Evolutionary conservation across 2,329 filamentous ascomycete species (phyloP).

Genomic region (Penicillium brasilianum): DNA sequence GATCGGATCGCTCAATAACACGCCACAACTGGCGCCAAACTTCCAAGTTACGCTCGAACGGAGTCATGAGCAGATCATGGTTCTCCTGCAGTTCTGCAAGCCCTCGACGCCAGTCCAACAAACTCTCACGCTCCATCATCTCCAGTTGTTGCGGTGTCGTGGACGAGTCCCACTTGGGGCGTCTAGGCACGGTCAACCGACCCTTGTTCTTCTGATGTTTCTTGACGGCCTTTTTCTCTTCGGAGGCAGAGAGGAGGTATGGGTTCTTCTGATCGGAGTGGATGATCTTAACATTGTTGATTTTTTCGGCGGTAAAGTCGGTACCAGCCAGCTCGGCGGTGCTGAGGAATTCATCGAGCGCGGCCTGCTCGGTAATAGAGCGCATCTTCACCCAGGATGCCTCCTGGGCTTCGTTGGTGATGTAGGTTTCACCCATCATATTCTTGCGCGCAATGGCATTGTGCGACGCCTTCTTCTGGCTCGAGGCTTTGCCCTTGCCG

Average conservation of each 20-base stretch:
- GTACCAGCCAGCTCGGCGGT: slow-evolving; percentile 97
- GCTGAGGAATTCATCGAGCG: slow-evolving; percentile 92
- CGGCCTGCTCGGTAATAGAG: slow-evolving; percentile 95
- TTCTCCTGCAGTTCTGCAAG: slow-evolving; percentile 92
- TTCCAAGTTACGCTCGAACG: slow-evolving; percentile 95
- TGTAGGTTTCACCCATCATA: slow-evolving; percentile 82
- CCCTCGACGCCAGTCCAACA: slow-evolving; percentile 87
- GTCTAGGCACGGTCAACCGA: slow-evolving; percentile 83
- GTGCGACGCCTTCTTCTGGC: slow-evolving; percentile 74
- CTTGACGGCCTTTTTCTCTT: slow-evolving; percentile 76
- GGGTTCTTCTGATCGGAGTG: slow-evolving; percentile 96
- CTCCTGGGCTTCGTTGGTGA: slow-evolving; percentile 88
- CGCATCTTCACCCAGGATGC: slow-evolving; percentile 99
- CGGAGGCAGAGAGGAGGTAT: slow-evolving; percentile 81
- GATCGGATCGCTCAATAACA: slow-evolving; percentile 93
- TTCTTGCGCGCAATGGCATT: slow-evolving; percentile 72
- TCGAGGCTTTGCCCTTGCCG: slow-evolving; percentile 84
- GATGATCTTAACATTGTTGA: slow-evolving; percentile 99
- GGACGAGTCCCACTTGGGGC: slow-evolving; percentile 83
- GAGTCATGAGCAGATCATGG: slow-evolving; percentile 93
- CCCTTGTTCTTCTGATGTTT: slow-evolving; percentile 83
- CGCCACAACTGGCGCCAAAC: slow-evolving; percentile 98
- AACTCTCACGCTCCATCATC: slow-evolving; percentile 73
- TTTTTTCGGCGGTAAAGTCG: slow-evolving; percentile 98
- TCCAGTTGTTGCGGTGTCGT: slow-evolving; percentile 87